These are phyloP conservation scores for Phytophthora pistaciae DNA, from an alignment of 352 stramenopile genomes.

Conservation along the genomic window DNA sequence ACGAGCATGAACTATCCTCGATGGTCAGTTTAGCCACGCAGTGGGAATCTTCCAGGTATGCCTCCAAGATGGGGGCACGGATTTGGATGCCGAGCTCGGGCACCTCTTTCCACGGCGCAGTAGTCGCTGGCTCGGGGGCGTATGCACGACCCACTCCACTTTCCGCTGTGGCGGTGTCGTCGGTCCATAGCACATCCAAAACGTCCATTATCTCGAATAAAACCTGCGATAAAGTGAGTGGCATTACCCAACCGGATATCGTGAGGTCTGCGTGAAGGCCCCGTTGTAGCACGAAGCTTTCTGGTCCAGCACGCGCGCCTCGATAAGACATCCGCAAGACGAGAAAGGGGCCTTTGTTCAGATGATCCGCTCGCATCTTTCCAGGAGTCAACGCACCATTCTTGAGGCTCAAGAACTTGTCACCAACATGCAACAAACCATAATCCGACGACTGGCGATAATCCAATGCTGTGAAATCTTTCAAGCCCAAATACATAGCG, in stretches of 20 bases:
- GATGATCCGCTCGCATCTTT: slow-evolving; percentile 73
- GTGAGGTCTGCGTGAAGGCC: slow-evolving; percentile 72
- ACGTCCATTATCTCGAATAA: slow-evolving; percentile 83
- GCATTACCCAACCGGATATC: slow-evolving; percentile 83
- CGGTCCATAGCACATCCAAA: slow-evolving; percentile 73
- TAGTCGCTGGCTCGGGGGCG: slow-evolving; percentile 12
- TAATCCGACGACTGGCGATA: slow-evolving; percentile 80
- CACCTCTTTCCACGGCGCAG: slow-evolving; percentile 64
- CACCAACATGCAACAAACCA: slow-evolving; percentile 80
- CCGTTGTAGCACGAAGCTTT: slow-evolving; percentile 70
- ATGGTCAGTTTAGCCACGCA: slow-evolving; percentile 89
- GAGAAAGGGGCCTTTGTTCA: slow-evolving; percentile 67
- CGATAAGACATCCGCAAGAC: slow-evolving; percentile 74
- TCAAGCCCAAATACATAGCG: slow-evolving; percentile 62
- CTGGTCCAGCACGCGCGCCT: slow-evolving; percentile 41
- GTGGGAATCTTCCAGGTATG: slow-evolving; percentile 88
- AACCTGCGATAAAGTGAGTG: slow-evolving; percentile 71
- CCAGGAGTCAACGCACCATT: slow-evolving; percentile 76
- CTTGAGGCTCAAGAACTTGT: slow-evolving; percentile 86
- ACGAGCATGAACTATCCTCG: slow-evolving; percentile 79
- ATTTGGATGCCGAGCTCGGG: slow-evolving; percentile 77
- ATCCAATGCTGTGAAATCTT: slow-evolving; percentile 70
- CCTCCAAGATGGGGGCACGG: slow-evolving; percentile 82
- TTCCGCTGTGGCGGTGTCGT: slow-evolving; percentile 21
- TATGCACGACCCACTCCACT: slow-evolving; percentile 23